Base-by-base conservation (phyloP, 2,329 filamentous ascomycete genomes). In the Pseudocercospora crystallina region DNA sequence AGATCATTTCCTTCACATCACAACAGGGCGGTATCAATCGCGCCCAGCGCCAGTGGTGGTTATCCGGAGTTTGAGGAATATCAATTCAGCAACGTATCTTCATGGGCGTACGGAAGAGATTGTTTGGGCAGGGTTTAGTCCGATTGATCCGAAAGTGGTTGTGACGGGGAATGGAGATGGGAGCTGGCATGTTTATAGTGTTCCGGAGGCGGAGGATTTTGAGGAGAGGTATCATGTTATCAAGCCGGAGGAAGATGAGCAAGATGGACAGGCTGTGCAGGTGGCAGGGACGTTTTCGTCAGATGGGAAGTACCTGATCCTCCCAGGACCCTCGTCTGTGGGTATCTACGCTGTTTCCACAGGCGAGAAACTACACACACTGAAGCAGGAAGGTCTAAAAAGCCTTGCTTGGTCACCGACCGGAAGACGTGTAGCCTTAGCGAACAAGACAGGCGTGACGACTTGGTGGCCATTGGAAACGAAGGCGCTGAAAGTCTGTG, bases 121-220 rank as follows among this genome's bases (percentile, higher is more conserved):
- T 37, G 53, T 56, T 36, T 59, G 59, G 54, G 56, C 54, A 33
- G 44, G 39, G 13, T 61, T 53, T 36, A 56, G 53, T 0, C 53
- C 53, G 5, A 49, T 49, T 10, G 52, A 59, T 38, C 37, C 48
- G 5, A 43, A 45, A 10, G 30, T 54, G 17, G 46, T 62, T 41
- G 58, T 52, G 7, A 54, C 53, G 8, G 59, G 56, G 7, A 42
- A 40, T 11, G 60, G 56, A 58, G 59, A 62, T 31, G 12, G 42
- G 1, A 52, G 40, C 3, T 61, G 49, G 32, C 49, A 44, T 5
- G 51, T 63, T 35, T 61, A 54, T 49, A 40, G 55, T 29, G 49
- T 13, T 52, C 39, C 17, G 47, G 55, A 15, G 15, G 47, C 20
- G 14, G 42, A 14, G 41, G 55, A 33, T n/a, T 14, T 13, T 2